These are phyloP conservation scores for Purshia tridentata DNA, from an alignment of 306 rosid genomes.

Conservation along the genomic window DNA sequence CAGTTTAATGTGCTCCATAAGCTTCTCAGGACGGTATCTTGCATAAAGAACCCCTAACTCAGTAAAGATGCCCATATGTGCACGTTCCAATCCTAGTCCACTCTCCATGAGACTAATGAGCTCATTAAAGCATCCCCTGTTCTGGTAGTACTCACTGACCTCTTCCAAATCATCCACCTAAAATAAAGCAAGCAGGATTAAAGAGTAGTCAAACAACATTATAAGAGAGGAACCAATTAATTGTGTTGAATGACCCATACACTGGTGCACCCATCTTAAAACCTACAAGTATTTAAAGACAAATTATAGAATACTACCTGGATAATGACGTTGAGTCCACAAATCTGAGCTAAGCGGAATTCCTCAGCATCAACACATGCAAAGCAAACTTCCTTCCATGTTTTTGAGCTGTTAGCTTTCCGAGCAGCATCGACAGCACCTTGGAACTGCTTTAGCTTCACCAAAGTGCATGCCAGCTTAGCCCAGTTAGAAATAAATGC, in stretches of 20 bases:
- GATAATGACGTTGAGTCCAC: conserved; percentile 91
- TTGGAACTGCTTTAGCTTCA: conserved; percentile 88
- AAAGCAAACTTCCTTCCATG: conserved; percentile 98
- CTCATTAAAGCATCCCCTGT: conserved; percentile 92
- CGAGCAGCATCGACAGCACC: conserved; percentile 98
- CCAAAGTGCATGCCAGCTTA: conserved; percentile 87
- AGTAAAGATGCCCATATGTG: conserved; percentile 98
- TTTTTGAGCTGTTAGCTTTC: conserved; percentile 95
- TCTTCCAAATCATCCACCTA: conserved; percentile 99
- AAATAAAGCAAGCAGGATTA: neutral
- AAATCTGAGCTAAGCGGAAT: conserved; percentile 96
- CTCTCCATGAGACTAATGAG: conserved; percentile 96
- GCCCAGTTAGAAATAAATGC: conserved; percentile 97
- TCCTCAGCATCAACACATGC: conserved; percentile 98
- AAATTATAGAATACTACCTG: conserved; percentile 51
- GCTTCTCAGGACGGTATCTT: conserved; percentile 96
- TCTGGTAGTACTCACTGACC: conserved; percentile 95
- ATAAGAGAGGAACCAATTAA: neutral
- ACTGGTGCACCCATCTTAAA: neutral
- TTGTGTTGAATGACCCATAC: neutral
- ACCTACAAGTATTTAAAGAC: neutral
- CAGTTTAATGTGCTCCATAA: conserved; percentile 96
- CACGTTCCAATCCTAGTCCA: conserved; percentile 96
- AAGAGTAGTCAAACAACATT: neutral
- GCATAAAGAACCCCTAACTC: conserved; percentile 97